Conservation (phyloP, 345 rosid species). For the Geranium rotundifolium region DNA sequence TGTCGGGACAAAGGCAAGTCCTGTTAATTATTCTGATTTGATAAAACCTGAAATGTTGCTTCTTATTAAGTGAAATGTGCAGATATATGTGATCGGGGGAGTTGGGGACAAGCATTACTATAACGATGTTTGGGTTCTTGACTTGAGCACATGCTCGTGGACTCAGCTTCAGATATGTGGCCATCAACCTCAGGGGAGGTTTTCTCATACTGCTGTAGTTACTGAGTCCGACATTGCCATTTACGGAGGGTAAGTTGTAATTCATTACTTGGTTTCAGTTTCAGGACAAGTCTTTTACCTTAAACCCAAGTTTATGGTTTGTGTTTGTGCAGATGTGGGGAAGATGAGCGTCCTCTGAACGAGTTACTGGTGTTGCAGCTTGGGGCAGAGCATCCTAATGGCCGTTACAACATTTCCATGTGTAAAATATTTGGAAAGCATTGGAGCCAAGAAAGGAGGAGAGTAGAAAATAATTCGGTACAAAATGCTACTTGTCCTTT, state of each 20-base stretch:
- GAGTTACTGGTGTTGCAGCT: conserved; percentile 53
- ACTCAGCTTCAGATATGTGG: conserved; percentile 35
- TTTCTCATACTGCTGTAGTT: conserved; percentile 61
- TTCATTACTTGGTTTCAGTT: background rate
- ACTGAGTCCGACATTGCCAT: conserved; percentile 31
- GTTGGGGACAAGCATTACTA: conserved; percentile 64
- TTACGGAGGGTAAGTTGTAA: conserved; percentile 49
- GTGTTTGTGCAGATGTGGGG: conserved; percentile 39
- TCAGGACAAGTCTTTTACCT: background rate
- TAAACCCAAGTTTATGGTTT: background rate
- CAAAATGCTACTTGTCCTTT: conserved; percentile 1
- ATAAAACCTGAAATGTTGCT: no score
- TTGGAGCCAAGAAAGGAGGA: conserved; percentile 33
- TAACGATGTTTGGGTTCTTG: conserved; percentile 61
- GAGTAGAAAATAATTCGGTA: conserved; percentile 25
- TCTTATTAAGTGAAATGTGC: conserved; percentile 3
- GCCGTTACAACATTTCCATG: conserved; percentile 20
- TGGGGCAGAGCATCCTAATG: conserved; percentile 27
- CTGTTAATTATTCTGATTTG: no score
- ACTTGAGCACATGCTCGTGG: conserved; percentile 34
- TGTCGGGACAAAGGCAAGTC: conserved; percentile 43
- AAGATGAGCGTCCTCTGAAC: conserved; percentile 64
- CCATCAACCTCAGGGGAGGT: conserved; percentile 64
- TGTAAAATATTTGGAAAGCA: conserved; percentile 35
- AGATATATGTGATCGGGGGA: conserved; percentile 63